Conservation (phyloP, 805 yeast genomes). For the Candida rishiriensis region DNA sequence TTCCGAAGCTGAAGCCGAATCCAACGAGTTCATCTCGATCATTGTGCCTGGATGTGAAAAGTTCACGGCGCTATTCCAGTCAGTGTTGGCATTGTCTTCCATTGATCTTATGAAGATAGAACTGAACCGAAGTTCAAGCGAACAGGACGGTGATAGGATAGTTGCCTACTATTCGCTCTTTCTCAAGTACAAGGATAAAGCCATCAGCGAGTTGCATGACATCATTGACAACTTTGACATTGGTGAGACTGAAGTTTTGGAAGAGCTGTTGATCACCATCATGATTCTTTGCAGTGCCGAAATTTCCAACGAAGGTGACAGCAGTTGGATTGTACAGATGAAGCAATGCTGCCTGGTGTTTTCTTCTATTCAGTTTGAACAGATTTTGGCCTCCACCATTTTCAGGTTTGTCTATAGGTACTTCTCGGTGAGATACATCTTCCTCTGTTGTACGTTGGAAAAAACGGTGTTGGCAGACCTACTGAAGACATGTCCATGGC, state of each 20-base stretch:
- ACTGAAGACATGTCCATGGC: constrained; percentile 21
- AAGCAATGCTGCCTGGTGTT: constrained; percentile 28
- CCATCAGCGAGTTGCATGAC: constrained; percentile 26
- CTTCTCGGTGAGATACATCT: constrained; percentile 28
- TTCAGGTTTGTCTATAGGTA: constrained; percentile 29
- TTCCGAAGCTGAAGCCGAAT: constrained; percentile 6
- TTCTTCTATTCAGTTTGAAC: constrained; percentile 12
- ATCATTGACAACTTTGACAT: constrained; percentile 22
- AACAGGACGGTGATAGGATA: constrained; percentile 1
- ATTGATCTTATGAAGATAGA: constrained; percentile 19
- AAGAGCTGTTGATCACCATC: constrained; percentile 26
- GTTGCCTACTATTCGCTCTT: constrained; percentile 6
- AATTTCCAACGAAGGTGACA: constrained; percentile 25
- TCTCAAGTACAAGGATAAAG: constrained; percentile 25
- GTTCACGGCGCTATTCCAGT: constrained; percentile 20
- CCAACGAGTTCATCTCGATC: constrained; percentile 23
- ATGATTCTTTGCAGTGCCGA: constrained; percentile 28
- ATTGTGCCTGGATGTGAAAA: constrained; percentile 23
- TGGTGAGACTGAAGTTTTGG: constrained; percentile 16
- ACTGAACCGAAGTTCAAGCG: not conserved
- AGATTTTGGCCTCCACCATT: constrained; percentile 20
- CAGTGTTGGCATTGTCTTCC: constrained; percentile 24
- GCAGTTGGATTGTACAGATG: constrained; percentile 27
- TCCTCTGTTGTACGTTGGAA: constrained; percentile 24
- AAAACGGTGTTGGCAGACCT: constrained; percentile 13